These are phyloP conservation scores for Auricularia sp. DNA, from an alignment of 768 basidiomycete genomes.

Conservation along the genomic window DNA sequence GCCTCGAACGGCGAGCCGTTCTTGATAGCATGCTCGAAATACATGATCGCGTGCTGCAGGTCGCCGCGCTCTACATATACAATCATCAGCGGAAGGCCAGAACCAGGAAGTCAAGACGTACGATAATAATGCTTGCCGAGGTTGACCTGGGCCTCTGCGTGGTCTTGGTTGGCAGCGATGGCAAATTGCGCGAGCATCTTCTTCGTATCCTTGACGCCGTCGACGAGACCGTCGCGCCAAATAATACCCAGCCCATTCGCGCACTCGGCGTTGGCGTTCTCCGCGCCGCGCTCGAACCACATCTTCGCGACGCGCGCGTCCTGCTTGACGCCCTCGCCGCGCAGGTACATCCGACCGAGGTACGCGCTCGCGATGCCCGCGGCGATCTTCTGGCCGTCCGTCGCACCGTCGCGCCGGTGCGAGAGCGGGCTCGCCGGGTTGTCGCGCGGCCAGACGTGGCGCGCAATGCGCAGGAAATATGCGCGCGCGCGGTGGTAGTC, in stretches of 20 bases:
- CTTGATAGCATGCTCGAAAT: constrained; percentile 78
- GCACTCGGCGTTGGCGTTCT: constrained; percentile 76
- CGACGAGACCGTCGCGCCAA: constrained; percentile 76
- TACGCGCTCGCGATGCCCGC: constrained; percentile 76
- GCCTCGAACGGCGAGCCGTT: constrained; percentile 90
- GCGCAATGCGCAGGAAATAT: constrained; percentile 80
- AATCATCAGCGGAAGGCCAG: neutral
- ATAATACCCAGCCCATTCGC: constrained; percentile 89
- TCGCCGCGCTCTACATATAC: constrained; percentile 55
- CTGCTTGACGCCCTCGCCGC: constrained; percentile 82
- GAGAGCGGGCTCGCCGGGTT: constrained; percentile 36
- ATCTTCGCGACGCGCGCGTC: constrained; percentile 71
- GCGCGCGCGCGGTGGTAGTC: constrained; percentile 66
- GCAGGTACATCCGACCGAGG: constrained; percentile 85
- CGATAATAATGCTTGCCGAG: constrained; percentile 72
- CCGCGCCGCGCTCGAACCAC: constrained; percentile 88
- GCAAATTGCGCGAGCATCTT: constrained; percentile 61
- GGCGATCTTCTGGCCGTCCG: constrained; percentile 27
- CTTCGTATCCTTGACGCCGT: constrained; percentile 52
- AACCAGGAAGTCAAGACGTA: constrained; percentile 21
- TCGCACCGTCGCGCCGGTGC: constrained; percentile 23
- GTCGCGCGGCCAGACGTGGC: constrained; percentile 83
- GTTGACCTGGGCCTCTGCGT: constrained; percentile 88
- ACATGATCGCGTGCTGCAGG: constrained; percentile 48
- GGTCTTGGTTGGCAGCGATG: constrained; percentile 74